A percentile compares a stretch with the other conserved stretches of the same genome.
phyloP scores from a whole-genome alignment of 352 stramenopile species.

The Thalassiosira sp. region DNA sequence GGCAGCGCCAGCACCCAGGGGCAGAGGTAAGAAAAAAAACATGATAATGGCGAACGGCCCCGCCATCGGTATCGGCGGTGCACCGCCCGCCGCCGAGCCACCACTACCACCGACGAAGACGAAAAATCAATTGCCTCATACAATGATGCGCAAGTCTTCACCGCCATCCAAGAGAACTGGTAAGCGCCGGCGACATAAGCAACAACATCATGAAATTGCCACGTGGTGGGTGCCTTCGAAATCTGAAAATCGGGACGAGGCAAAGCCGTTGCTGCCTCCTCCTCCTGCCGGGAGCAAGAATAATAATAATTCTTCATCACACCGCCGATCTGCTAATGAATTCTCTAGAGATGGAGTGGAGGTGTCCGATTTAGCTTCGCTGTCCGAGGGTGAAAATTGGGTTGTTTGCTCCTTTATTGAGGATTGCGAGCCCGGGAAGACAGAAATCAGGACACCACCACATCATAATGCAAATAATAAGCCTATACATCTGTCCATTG shows the following conservation, averaged over 20 bases:
- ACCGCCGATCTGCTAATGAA: neutral
- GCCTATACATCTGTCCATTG: neutral
- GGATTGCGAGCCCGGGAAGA: neutral
- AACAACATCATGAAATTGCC: slow-evolving; percentile 6
- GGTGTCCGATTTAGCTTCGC: neutral
- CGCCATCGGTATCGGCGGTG: neutral
- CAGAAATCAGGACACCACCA: neutral
- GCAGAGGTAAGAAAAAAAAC: neutral
- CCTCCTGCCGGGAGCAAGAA: neutral
- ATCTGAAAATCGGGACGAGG: neutral
- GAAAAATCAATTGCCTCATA: neutral
- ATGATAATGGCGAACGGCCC: neutral
- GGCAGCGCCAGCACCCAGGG: neutral
- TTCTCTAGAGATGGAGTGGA: neutral
- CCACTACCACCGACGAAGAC: neutral
- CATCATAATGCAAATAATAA: neutral
- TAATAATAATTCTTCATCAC: neutral
- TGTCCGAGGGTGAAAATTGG: slow-evolving; percentile 39
- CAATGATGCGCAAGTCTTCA: neutral
- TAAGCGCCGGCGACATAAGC: neutral
- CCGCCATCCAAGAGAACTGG: neutral
- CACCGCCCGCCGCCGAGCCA: neutral
- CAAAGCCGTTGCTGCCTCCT: neutral
- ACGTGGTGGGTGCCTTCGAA: slow-evolving; percentile 2
- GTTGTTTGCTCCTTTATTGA: neutral